Conservation (phyloP, 2,329 filamentous ascomycete genomes). For the Chaetomiaceae sp. region DNA sequence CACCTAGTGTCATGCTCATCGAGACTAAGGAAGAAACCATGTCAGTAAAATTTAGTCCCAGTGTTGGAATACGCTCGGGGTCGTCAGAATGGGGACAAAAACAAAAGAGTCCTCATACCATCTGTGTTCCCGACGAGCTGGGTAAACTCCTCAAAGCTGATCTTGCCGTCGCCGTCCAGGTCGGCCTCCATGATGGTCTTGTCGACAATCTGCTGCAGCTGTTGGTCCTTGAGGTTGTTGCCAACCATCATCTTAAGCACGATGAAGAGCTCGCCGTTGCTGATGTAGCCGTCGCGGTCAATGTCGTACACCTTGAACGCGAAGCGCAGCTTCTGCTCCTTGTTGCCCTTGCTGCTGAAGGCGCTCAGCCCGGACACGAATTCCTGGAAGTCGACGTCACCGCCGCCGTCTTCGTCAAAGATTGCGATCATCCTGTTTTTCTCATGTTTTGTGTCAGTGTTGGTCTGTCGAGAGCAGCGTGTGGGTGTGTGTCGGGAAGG, state of each 20-base stretch:
- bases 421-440: slow-evolving; percentile 90
- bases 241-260: slow-evolving; percentile 99
- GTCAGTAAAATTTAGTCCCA: no score
- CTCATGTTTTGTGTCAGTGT: not conserved
- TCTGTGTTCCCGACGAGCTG: slow-evolving; percentile 76
- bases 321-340: slow-evolving; percentile 96
- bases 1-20: slow-evolving; percentile 8
- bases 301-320: slow-evolving; percentile 99
- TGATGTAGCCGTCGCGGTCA: slow-evolving; percentile 96
- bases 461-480: not conserved
- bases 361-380: slow-evolving; percentile 93
- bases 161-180: slow-evolving; percentile 91
- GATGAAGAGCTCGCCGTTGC: slow-evolving; percentile 98
- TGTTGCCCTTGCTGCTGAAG: slow-evolving; percentile 97
- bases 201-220: slow-evolving; percentile 98
- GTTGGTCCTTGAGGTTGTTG: slow-evolving; percentile 97
- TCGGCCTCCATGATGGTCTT: slow-evolving; percentile 99
- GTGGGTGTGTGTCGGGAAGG: not conserved
- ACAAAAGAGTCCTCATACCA: not conserved
- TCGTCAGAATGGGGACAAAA: no score
- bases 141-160: slow-evolving; percentile 98
- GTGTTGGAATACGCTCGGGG: no score
- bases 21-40: no score
- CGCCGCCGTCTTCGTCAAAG: slow-evolving; percentile 96
- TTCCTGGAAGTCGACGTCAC: slow-evolving; percentile 97